Base-by-base conservation (phyloP, 2,329 filamentous ascomycete species). In the Lasiodiplodia sp. region DNA sequence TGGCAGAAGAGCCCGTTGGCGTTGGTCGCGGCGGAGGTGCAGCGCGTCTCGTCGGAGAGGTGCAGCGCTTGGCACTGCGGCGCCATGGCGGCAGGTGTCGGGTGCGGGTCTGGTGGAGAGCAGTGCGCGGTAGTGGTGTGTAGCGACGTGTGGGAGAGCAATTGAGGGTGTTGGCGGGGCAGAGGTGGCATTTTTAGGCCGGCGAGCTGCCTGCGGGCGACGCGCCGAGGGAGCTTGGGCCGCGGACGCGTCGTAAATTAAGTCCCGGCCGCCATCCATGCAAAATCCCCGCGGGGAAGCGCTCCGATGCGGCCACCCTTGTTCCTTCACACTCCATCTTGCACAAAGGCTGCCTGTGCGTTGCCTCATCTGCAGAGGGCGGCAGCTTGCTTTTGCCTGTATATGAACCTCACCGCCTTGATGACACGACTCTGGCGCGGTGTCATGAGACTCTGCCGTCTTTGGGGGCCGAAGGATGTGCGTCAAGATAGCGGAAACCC, bases 1-100 rank as follows among this genome's bases (percentile, higher is more conserved):
- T 70, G 71, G 71, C 82, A 83, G 70, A 83, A 82, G 44, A 83
- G 73, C 7, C 79, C 77, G 73, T 83, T 80, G 66, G 77, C 69
- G 49, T 80, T 81, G 12, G 79, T 82, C 7, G 82, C 80, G 58
- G 74, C 71, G 14, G 76, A 74, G 5, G 72, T 69, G 68, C 80
- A 82, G 21, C 72, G 75, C 56, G 76, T 73, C 60, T 76, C 73
- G 69, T 81, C 78, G 8, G 80, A 81, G 38, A 81, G 69, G 66
- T 80, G 78, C 49, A 82, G 60, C 3, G 70, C 71, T 52, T 72
- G 70, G 51, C 71, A 72, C 53, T 69, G 70, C 44, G 70, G 51
- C 21, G 68, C 66, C 66, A 68, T 68, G 55, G 25, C 18, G 56
- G 25, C 58, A n/a, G 37, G 34, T 18, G 38, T 16, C 8, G 25